These are phyloP conservation scores for Acidomyces sp. DNA, from an alignment of 495 filamentous ascomycete genomes.

Conservation along the genomic window DNA sequence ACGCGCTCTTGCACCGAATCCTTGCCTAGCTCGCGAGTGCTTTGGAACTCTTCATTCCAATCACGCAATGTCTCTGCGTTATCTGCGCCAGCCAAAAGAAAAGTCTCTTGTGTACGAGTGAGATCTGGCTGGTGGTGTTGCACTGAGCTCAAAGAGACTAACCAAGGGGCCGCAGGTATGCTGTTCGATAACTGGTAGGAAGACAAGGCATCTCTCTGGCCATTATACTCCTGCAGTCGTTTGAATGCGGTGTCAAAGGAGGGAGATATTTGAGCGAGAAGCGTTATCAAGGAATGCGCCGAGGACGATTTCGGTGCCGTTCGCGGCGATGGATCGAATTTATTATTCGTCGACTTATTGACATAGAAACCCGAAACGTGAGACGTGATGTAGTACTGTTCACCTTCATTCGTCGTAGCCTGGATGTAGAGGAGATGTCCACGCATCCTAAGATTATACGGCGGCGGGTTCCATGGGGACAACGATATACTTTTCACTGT, in stretches of 20 bases:
- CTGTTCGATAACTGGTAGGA: conserved; percentile 93
- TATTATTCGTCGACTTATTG: conserved; percentile 78
- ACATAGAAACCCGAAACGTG: conserved; percentile 93
- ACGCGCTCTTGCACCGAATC: conserved; percentile 91
- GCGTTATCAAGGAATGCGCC: conserved; percentile 74
- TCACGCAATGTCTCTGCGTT: conserved; percentile 88
- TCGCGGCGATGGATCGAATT: conserved; percentile 80
- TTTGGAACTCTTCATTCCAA: conserved; percentile 99
- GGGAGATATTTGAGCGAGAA: conserved; percentile 66
- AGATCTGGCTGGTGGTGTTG: conserved; percentile 67
- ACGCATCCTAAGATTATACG: conserved; percentile 75
- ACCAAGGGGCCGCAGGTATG: conserved; percentile 84
- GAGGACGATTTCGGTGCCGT: conserved; percentile 51
- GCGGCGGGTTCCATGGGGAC: conserved; percentile 93
- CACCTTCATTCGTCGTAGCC: conserved; percentile 78
- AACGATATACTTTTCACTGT: conserved; percentile 78
- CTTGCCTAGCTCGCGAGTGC: conserved; percentile 81
- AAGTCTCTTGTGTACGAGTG: conserved; percentile 84
- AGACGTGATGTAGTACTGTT: conserved; percentile 83
- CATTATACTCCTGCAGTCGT: conserved; percentile 65
- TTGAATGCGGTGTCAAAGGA: conserved; percentile 65
- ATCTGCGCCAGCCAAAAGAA: conserved; percentile 76
- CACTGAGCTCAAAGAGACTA: conserved; percentile 52
- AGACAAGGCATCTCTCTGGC: conserved; percentile 69
- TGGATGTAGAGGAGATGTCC: conserved; percentile 89